Evolutionary conservation across 371 early-diverging fungal species (phyloP), one percentile per base, ranked within the genome.

Genomic region (Mucor lusitanicus): DNA sequence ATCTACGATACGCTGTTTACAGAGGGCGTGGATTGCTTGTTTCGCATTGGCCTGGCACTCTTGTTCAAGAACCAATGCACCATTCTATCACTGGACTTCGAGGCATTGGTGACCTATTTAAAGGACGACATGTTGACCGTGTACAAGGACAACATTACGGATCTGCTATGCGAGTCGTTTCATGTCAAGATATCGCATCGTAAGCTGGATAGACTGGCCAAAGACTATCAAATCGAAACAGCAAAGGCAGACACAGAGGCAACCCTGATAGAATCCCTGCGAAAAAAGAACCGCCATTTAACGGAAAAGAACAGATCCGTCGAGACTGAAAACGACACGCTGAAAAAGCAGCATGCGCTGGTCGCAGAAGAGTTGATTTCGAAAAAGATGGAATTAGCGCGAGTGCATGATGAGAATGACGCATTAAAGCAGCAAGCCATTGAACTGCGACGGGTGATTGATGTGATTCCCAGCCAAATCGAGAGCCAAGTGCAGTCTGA

Each of bases 1-100:
- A 53, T 98, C 50, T 92, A 92, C 67, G 99, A 98, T 75, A 85
- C 94, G 13, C 80, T 98, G 19, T 88, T 98, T 62, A 91, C 92
- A 17, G 96, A 97, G 73, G 98, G 98, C 3, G 73, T 92, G 25
- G 94, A 96, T 42, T 79, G 89, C 6, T 78, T 97, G 19, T 85
- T 95, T 68, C 84, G 92, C 6, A 88, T 97, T 33, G 90, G 95
- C 0, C 74, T 97, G 9, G 96, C 97, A 0, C 82, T 97, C 57
- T 73, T 98, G 61, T 86, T 90, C 68, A 85, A 88, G 27, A 92
- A 95, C 73, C 89, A 90, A 64, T 89, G 90, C 13, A 81, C 73
- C 2, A 83, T 98, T 59, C 79, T 97, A 27, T 83, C 85, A 8
- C 78, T 94, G 37, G 92, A 92, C 21, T 95, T 96, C 73, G 98